Conservation (phyloP, 768 basidiomycete genomes). For the Trametes villosa region DNA sequence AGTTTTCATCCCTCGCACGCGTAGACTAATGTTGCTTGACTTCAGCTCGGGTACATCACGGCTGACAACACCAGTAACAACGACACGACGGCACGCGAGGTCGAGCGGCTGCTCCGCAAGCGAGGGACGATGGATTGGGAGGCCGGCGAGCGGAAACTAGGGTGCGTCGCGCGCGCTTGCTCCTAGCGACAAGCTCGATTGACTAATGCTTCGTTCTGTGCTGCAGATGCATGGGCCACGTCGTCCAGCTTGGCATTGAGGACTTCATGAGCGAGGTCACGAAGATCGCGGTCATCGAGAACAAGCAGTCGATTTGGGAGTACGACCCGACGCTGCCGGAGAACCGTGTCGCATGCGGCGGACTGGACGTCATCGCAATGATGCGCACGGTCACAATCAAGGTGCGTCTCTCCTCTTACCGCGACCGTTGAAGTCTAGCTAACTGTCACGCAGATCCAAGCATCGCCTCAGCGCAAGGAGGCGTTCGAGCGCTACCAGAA, state of each 20-base stretch:
- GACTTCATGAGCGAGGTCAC: slow-evolving; percentile 40
- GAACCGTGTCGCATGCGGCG: slow-evolving; percentile 33
- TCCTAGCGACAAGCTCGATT: too few relatives aligned
- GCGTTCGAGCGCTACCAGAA: background rate
- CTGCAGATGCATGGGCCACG: slow-evolving; percentile 19
- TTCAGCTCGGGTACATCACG: slow-evolving; percentile 5
- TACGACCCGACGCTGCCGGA: slow-evolving; percentile 32
- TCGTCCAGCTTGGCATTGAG: slow-evolving; percentile 33
- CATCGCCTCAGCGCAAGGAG: background rate
- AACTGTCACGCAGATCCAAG: background rate
- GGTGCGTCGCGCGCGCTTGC: background rate
- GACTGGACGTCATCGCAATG: slow-evolving; percentile 37
- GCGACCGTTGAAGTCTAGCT: background rate
- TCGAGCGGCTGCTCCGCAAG: slow-evolving; percentile 16
- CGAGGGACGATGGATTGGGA: background rate
- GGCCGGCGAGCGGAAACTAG: background rate
- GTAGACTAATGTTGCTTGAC: background rate
- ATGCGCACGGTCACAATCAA: slow-evolving; percentile 38
- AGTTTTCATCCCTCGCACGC: background rate
- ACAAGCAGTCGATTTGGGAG: slow-evolving; percentile 38
- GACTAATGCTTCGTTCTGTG: too few relatives aligned
- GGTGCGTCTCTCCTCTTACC: slow-evolving; percentile 25
- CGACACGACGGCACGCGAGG: slow-evolving; percentile 20
- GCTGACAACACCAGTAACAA: slow-evolving; percentile 31
- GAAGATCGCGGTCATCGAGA: slow-evolving; percentile 34